Evolutionary conservation across 1,284 basidiomycete genomes (phyloP).

Genomic region (Sporisorium sorghi): DNA sequence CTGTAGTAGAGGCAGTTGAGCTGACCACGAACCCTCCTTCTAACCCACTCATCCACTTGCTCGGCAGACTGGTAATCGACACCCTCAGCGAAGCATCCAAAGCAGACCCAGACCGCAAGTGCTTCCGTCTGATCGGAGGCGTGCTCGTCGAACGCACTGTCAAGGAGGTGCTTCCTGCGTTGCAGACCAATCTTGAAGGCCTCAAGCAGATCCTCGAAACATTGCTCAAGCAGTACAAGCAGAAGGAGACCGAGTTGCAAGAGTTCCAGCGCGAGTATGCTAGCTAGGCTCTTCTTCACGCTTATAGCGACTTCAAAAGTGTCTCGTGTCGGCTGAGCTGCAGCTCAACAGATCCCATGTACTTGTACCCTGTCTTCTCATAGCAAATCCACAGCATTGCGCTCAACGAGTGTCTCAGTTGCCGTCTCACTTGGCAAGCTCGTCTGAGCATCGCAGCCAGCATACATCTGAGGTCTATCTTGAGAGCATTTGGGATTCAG

Average conservation of each 20-base stretch:
- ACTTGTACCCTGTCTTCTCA: conserved; percentile 22
- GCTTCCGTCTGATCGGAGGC: conserved; percentile 95
- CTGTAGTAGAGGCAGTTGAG: background rate
- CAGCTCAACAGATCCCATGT: conserved; percentile 4
- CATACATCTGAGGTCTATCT: background rate
- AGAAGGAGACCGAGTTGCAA: conserved; percentile 60
- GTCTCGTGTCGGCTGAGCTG: background rate
- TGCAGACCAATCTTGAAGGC: conserved; percentile 64
- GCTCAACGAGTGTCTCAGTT: background rate
- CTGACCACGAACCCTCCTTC: background rate
- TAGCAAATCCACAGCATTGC: background rate
- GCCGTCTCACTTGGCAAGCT: background rate
- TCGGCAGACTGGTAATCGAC: conserved; percentile 83
- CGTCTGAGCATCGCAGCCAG: background rate
- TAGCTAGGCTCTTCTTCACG: conserved; percentile 7
- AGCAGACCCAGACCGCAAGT: conserved; percentile 87
- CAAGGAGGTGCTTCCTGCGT: conserved; percentile 88
- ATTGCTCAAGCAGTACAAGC: conserved; percentile 67
- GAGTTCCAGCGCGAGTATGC: conserved; percentile 57
- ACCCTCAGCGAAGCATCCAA: conserved; percentile 76
- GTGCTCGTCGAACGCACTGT: conserved; percentile 96
- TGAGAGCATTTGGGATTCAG: background rate
- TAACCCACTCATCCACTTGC: too few relatives aligned
- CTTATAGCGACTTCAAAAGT: background rate
- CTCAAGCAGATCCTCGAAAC: conserved; percentile 63